phyloP scores from a whole-genome alignment of 2,329 filamentous ascomycete species.

The Fusarium virguliforme region DNA sequence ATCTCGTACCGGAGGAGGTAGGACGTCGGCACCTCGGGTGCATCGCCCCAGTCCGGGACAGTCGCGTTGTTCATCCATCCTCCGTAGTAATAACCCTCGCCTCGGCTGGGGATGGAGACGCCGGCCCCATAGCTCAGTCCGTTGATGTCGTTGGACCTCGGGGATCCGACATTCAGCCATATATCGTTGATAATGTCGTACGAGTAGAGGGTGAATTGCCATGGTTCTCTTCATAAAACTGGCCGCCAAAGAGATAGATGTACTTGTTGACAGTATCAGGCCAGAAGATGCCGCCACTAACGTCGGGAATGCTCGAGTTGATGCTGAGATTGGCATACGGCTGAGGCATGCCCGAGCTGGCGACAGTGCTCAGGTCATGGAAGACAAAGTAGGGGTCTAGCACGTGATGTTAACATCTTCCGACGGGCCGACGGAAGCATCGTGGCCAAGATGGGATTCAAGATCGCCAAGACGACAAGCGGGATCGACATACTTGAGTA shows the following conservation, averaged over 20 bases:
- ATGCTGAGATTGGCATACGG: conserved; percentile 73
- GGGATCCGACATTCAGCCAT: conserved; percentile 67
- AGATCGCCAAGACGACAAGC: background rate
- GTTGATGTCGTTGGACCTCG: conserved; percentile 57
- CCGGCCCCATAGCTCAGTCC: conserved; percentile 72
- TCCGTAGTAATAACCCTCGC: conserved; percentile 74
- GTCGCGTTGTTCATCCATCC: conserved; percentile 73
- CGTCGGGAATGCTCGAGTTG: conserved; percentile 68
- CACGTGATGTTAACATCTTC: conserved; percentile 26
- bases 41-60: conserved; percentile 65
- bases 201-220: conserved; percentile 66
- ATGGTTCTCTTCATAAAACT: conserved; percentile 67
- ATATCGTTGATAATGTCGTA: conserved; percentile 72
- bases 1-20: conserved; percentile 72
- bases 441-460: background rate
- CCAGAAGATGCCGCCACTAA: conserved; percentile 68
- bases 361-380: conserved; percentile 67
- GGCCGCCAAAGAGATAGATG: conserved; percentile 75
- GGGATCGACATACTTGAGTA: conserved; percentile 67
- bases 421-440: background rate
- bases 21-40: conserved; percentile 64
- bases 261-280: conserved; percentile 74
- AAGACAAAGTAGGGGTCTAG: conserved; percentile 62
- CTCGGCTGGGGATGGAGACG: conserved; percentile 67
- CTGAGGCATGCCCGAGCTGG: conserved; percentile 65